Evolutionary conservation across 768 basidiomycete genomes (phyloP).

Genomic region (Termitomyces sp.): DNA sequence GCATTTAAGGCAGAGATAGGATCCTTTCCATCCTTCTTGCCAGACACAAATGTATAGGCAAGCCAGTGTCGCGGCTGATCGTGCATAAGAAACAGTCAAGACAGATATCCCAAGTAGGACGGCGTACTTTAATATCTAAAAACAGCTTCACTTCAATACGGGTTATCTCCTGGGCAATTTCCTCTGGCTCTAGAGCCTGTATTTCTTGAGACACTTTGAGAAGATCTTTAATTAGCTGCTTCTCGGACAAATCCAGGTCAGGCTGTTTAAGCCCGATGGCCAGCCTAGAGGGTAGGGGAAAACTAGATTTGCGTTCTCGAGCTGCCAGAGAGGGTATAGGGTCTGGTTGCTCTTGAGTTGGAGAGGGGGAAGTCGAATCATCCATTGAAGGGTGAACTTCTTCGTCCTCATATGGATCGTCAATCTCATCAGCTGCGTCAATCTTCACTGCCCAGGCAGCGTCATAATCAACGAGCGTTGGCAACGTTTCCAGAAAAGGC

Average conservation of each 20-base stretch:
- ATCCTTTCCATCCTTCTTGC: slow-evolving; percentile 61
- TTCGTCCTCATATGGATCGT: slow-evolving; percentile 61
- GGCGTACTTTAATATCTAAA: slow-evolving; percentile 65
- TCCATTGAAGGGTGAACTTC: slow-evolving; percentile 24
- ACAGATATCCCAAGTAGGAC: neutral
- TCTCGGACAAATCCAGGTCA: slow-evolving; percentile 39
- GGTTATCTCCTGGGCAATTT: slow-evolving; percentile 85
- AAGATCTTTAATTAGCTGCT: slow-evolving; percentile 61
- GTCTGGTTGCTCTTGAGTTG: slow-evolving; percentile 17
- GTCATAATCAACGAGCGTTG: slow-evolving; percentile 62
- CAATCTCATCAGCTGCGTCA: slow-evolving; percentile 51
- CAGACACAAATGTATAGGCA: slow-evolving; percentile 65
- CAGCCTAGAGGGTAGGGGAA: slow-evolving; percentile 49
- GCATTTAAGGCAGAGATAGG: slow-evolving; percentile 70
- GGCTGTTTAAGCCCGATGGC: slow-evolving; percentile 20
- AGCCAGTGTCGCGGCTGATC: slow-evolving; percentile 84
- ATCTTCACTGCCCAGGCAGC: slow-evolving; percentile 69
- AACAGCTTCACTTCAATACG: slow-evolving; percentile 66
- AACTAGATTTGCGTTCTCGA: slow-evolving; percentile 65
- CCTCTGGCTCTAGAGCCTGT: slow-evolving; percentile 47
- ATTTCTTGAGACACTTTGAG: slow-evolving; percentile 53
- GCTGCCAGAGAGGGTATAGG: slow-evolving; percentile 18
- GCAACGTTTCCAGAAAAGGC: slow-evolving; percentile 69
- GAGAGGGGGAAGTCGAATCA: slow-evolving; percentile 15
- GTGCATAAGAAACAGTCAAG: slow-evolving; percentile 3